Evolutionary conservation across 164 flowering plant genomes (phyloP).

Genomic region (Vitis amurensis): DNA sequence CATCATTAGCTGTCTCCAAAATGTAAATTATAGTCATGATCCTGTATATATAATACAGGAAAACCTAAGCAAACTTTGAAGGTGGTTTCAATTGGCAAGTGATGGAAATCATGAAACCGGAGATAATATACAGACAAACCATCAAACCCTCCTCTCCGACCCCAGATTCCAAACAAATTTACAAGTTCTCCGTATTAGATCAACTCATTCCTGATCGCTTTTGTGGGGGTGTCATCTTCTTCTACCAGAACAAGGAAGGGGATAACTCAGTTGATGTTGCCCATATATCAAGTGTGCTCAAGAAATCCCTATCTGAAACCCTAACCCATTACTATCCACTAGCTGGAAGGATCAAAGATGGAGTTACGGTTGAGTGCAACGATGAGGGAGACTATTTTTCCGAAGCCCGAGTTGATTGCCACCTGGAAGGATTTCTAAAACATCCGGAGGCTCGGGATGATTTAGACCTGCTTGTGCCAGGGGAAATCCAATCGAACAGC

Average conservation of each 20-base stretch:
- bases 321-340: conserved; percentile 18
- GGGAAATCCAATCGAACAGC: not conserved
- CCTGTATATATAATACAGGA: no score
- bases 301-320: conserved; percentile 7
- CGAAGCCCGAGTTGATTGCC: not conserved
- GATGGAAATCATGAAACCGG: not conserved
- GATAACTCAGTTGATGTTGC: no score
- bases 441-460: no score
- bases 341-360: conserved; percentile 16
- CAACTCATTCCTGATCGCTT: conserved; percentile 18
- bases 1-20: no score
- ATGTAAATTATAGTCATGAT: no score
- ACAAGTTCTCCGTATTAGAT: conserved; percentile 31
- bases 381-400: conserved; percentile 6
- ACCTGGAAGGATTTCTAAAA: no score
- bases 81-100: not conserved
- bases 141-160: conserved; percentile 6
- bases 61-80: no score
- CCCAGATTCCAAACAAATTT: conserved; percentile 11
- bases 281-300: conserved; percentile 5
- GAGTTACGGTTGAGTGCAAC: not conserved
- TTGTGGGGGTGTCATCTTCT: conserved; percentile 18
- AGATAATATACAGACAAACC: not conserved
- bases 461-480: no score
- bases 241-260: conserved; percentile 8